Conservation (phyloP, 179 eudicot species). For the Beta lomatogona region DNA sequence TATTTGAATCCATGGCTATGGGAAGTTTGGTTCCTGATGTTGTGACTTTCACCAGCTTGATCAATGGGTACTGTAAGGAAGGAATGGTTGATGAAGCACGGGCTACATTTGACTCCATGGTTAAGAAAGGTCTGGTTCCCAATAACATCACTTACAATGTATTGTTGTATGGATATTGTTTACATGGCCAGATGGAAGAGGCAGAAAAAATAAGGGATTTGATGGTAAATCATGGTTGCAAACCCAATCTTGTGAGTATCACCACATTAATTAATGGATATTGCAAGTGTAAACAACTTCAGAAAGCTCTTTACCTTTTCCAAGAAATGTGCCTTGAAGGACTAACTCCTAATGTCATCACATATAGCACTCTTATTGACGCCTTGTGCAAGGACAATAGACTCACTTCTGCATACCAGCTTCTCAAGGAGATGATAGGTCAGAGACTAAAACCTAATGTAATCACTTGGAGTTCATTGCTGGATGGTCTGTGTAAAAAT, state of each 20-base stretch:
- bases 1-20: not conserved
- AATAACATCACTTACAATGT: not conserved
- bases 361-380: constrained; percentile 31
- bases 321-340: constrained; percentile 28
- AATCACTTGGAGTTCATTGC: constrained; percentile 14
- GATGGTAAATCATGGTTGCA: constrained; percentile 34
- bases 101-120: not conserved
- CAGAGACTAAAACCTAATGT: constrained; percentile 22
- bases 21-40: not conserved
- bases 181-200: constrained; percentile 16
- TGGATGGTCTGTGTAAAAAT: constrained; percentile 26
- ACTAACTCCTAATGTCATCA: constrained; percentile 21
- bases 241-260: constrained; percentile 38
- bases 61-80: not conserved
- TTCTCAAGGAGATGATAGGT: constrained; percentile 34
- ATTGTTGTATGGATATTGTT: not conserved
- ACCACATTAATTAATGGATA: constrained; percentile 14
- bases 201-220: not conserved
- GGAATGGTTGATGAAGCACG: not conserved
- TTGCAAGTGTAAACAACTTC: not conserved
- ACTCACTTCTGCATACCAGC: constrained; percentile 20
- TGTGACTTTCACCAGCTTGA: constrained; percentile 33
- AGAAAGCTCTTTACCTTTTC: not conserved
- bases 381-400: constrained; percentile 1
- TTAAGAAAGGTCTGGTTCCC: not conserved